Base-by-base conservation (phyloP, 139 green algal species). In the Picochlorum sp. region DNA sequence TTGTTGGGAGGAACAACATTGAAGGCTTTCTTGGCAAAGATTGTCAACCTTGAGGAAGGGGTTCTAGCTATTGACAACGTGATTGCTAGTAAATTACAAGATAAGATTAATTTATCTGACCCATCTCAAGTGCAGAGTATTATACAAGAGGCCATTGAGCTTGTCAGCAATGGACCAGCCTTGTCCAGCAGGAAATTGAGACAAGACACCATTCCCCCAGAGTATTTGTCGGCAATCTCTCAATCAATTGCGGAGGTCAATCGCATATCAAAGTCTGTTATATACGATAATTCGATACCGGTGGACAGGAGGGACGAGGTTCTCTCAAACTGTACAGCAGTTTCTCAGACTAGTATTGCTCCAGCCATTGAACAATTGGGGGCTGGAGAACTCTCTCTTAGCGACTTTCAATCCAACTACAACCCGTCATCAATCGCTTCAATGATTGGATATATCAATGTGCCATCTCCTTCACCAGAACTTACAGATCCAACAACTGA, bases 21-120 rank as follows among this genome's bases (percentile, higher is more conserved):
- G 16, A 9, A 28, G 20, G n/a, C 20, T 8, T 26, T 65, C 18
- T 18, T 65, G 21, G 18, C 51, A n/a, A 23, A 11, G 2, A 54
- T 54, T 41, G 56, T 62, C 41, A 26, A 65, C 16, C 15, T 65
- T 50, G 58, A 65, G 8, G 21, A 65, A 51, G 58, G 18, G 2
- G 44, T 65, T 15, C 6, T 15, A 4, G 58, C 58, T 15, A 28
- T 65, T 28, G 23, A 52, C 21, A 16, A 65, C 20, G 58, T 65
- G 20, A 26, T 65, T 65, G 58, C 20, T 28, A 30, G 18, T 30
- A 23, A 59, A 4, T 16, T 52, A 26, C 20, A 65, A 26, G 15
- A 18, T 51, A 21, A 57, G 4, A 28, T 50, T 14, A 59, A 65
- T 37, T 4, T 65, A 51, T 31, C 58, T 14, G 58, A 65, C 28